Evolutionary conservation across 805 yeast species (phyloP), one percentile per base, ranked within the genome.

Genomic region (Ogataea sp.): DNA sequence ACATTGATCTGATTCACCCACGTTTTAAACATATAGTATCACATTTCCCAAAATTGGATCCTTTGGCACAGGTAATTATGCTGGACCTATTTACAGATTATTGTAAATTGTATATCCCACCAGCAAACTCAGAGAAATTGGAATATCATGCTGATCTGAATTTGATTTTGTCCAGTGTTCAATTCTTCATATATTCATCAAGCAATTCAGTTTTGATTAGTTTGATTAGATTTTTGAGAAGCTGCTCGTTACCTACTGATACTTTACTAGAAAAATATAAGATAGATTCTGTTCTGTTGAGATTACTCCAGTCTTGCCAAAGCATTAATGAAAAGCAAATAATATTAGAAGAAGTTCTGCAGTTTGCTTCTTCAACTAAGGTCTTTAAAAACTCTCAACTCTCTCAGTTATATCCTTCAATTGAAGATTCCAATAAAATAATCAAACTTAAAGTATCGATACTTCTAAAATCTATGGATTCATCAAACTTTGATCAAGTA

Each of bases 31-130:
- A 61, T 45, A 41, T 62, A 7, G 43, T 61, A 42, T 52, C 62
- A 1, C 58, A 68, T 25, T 45, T 76, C 21, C 46, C 52, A 0
- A 65, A 70, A 2, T 65, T 90, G 39, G 95, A 88, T 42, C 81
- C 80, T 39, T 85, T 88, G 83, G 62, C 86, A 8, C 88, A 83
- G 51, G 57, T 70, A 0, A 52, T 65, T 10, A 56, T 79, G 14
- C 61, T 86, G 17, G 84, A 83, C 36, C 48, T 84, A 4, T 62
- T 89, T 37, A 72, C 80, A 0, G 74, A 75, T 38, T 93, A 93
- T 56, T 65, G 77, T 26, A 71, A 88, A 39, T 48, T 59, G 7
- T 88, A 69, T 53, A 52, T 88, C 28, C 71, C 78, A 3, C 63
- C 68, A 37, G 84, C 93, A 2, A 61, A 59, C 13, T 6, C 28